These are phyloP conservation scores for Neoboletus subvelutipes DNA, from an alignment of 768 basidiomycete genomes.

Conservation along the genomic window DNA sequence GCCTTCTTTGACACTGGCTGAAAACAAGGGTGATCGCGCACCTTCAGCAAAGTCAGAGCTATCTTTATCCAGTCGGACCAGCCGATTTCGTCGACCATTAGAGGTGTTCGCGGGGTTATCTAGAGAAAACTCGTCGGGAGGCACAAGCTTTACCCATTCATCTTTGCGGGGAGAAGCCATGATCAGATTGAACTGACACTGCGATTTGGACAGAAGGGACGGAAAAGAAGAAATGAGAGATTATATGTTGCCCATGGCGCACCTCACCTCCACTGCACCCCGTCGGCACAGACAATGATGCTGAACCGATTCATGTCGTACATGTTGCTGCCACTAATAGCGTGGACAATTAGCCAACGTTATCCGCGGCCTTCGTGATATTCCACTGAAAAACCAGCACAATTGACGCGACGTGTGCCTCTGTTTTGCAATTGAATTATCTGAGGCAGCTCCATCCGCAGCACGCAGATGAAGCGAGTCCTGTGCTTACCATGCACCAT, in stretches of 20 bases:
- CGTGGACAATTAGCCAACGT: conserved; percentile 22
- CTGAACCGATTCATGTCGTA: conserved; percentile 5
- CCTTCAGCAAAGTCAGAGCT: conserved; percentile 41
- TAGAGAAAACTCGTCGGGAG: conserved; percentile 36
- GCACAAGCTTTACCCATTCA: conserved; percentile 29
- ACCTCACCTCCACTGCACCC: conserved; percentile 27
- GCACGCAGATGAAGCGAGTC: conserved; percentile 3
- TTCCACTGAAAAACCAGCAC: conserved; percentile 5
- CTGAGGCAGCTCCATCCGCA: not conserved
- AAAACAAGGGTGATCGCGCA: conserved; percentile 26
- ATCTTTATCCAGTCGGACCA: conserved; percentile 39
- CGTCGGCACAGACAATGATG: conserved; percentile 14
- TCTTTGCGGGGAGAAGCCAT: conserved; percentile 23
- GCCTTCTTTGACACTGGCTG: not conserved
- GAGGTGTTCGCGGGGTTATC: conserved; percentile 42
- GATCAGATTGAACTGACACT: conserved; percentile 7
- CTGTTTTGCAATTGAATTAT: conserved; percentile 3
- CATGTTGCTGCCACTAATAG: conserved; percentile 14
- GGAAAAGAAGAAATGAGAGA: not conserved
- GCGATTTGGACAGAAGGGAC: not conserved
- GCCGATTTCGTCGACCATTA: conserved; percentile 41
- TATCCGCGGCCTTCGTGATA: conserved; percentile 9
- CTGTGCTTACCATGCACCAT: conserved; percentile 25
- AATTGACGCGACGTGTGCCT: conserved; percentile 11
- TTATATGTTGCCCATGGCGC: conserved; percentile 22